Conservation (phyloP, 768 basidiomycete species). For the Boletus reticuloceps region DNA sequence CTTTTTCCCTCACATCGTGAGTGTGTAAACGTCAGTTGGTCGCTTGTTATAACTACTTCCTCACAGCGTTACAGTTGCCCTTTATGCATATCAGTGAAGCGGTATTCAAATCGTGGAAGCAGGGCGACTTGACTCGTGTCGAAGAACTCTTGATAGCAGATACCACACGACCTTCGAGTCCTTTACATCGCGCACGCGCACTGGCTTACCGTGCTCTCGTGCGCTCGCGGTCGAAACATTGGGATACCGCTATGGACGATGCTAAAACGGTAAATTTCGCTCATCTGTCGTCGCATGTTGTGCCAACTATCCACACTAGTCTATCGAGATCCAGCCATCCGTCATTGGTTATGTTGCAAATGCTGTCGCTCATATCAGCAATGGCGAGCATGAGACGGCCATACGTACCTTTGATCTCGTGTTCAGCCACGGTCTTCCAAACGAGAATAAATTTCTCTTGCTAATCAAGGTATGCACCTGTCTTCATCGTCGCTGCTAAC, state of each 20-base stretch:
- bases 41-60: neutral
- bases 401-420: conserved; percentile 1
- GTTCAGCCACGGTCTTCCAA: neutral
- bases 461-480: conserved; percentile 1
- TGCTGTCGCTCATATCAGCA: neutral
- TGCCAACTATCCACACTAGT: neutral
- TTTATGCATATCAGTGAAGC: neutral
- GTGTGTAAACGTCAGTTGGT: neutral
- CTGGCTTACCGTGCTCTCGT: conserved; percentile 2
- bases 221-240: neutral
- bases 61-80: neutral
- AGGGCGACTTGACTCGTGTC: neutral
- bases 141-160: conserved; percentile 2
- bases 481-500: neutral
- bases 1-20: neutral
- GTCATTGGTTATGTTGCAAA: conserved; percentile 9
- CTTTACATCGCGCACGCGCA: neutral
- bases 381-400: neutral
- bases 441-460: conserved; percentile 3
- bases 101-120: neutral
- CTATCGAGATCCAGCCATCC: conserved; percentile 1
- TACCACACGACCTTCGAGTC: neutral
- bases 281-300: too few relatives aligned
- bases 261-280: neutral
- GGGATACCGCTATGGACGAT: conserved; percentile 1